Conservation (phyloP, 768 basidiomycete species). For the Suillus americanus region DNA sequence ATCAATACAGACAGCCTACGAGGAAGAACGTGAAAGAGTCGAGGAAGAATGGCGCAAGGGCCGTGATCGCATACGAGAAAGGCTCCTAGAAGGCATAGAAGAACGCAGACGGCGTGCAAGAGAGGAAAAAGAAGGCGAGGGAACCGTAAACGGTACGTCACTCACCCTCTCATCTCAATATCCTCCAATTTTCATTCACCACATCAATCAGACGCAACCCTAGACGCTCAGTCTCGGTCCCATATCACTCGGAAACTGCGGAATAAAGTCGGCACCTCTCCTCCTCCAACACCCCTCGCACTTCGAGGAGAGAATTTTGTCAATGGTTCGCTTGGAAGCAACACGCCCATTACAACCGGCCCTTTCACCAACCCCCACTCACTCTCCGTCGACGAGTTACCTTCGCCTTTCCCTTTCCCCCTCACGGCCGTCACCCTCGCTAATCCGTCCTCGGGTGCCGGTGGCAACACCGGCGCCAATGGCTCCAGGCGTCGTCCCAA, state of each 20-base stretch:
- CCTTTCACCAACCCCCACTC: slow-evolving; percentile 82
- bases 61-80: slow-evolving; percentile 70
- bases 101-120: slow-evolving; percentile 75
- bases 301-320: slow-evolving; percentile 33
- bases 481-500: slow-evolving; percentile 45
- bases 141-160: slow-evolving; percentile 62
- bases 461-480: slow-evolving; percentile 41
- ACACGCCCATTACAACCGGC: slow-evolving; percentile 63
- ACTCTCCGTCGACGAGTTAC: slow-evolving; percentile 81
- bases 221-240: slow-evolving; percentile 75
- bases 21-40: slow-evolving; percentile 75
- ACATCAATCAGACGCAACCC: slow-evolving; percentile 55
- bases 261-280: slow-evolving; percentile 76
- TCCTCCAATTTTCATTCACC: slow-evolving; percentile 8
- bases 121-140: slow-evolving; percentile 89
- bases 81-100: slow-evolving; percentile 82
- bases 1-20: slow-evolving; percentile 66
- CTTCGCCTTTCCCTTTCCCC: slow-evolving; percentile 80
- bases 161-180: slow-evolving; percentile 5
- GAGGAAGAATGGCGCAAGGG: slow-evolving; percentile 84
- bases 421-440: slow-evolving; percentile 56
- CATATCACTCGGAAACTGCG: slow-evolving; percentile 84
- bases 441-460: slow-evolving; percentile 33
- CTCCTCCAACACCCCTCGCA: slow-evolving; percentile 70
- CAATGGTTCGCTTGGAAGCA: slow-evolving; percentile 36